Conservation (phyloP, 768 basidiomycete species). For the Dendrothele bispora region DNA sequence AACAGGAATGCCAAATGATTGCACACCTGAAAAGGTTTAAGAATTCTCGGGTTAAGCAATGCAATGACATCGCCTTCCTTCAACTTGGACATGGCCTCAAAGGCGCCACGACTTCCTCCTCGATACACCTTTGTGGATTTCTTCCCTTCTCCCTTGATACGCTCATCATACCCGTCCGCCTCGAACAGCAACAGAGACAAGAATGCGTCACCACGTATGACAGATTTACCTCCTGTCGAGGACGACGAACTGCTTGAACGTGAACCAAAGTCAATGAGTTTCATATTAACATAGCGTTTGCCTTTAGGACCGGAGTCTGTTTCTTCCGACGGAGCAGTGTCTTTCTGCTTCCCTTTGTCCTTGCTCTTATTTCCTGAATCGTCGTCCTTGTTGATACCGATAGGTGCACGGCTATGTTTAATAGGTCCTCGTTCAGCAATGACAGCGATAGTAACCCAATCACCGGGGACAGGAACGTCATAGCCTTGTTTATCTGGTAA, state of each 20-base stretch:
- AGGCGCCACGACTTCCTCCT: constrained; percentile 92
- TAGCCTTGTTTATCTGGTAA: constrained; percentile 80
- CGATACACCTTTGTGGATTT: constrained; percentile 66
- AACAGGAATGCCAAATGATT: too few relatives aligned
- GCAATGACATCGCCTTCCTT: constrained; percentile 90
- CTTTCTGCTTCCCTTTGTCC: constrained; percentile 35
- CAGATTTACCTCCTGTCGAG: constrained; percentile 52
- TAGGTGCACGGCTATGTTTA: constrained; percentile 68
- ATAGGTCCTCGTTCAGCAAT: constrained; percentile 88
- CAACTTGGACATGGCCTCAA: constrained; percentile 82
- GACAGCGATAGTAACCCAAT: constrained; percentile 96
- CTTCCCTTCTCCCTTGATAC: constrained; percentile 51
- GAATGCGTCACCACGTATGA: constrained; percentile 79
- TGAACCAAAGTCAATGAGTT: constrained; percentile 79
- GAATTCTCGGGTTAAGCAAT: constrained; percentile 81
- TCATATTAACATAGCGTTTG: constrained; percentile 85
- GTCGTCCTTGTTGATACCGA: constrained; percentile 49
- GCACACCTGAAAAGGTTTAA: constrained; percentile 81
- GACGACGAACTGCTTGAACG: constrained; percentile 53
- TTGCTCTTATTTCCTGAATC: constrained; percentile 36
- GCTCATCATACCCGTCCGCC: constrained; percentile 66
- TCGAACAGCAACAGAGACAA: constrained; percentile 88
- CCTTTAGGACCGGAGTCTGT: constrained; percentile 32
- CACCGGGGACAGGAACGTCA: constrained; percentile 88
- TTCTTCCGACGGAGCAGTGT: constrained; percentile 36